phyloP scores from a whole-genome alignment of 2,329 filamentous ascomycete genomes.

The Huntiella bhutanensis region DNA sequence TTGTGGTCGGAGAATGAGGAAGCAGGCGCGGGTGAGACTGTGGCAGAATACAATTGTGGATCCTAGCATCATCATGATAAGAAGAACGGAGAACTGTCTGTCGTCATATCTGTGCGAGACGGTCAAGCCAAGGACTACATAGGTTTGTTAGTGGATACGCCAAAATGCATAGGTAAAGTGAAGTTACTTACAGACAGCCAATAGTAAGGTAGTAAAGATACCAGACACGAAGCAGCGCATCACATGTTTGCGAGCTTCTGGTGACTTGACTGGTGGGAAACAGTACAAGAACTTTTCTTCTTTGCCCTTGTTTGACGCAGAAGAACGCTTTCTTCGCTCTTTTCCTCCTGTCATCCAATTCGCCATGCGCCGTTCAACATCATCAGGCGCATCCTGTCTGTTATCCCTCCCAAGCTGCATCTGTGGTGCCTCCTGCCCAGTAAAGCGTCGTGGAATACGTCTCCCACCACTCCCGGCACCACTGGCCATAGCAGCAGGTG shows the following conservation, averaged over 20 bases:
- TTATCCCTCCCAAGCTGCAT: constrained; percentile 21
- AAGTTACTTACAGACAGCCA: constrained; percentile 44
- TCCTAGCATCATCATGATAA: constrained; percentile 59
- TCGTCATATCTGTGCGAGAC: constrained; percentile 43
- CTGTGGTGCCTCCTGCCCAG: constrained; percentile 29
- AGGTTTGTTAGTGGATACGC: constrained; percentile 1
- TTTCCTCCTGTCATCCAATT: constrained; percentile 1
- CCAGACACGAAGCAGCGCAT: constrained; percentile 47
- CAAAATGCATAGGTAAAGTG: neutral
- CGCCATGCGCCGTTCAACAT: neutral
- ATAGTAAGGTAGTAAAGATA: constrained; percentile 35
- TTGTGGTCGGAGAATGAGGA: constrained; percentile 36
- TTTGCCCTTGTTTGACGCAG: neutral
- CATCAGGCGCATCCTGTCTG: neutral
- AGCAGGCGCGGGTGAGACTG: constrained; percentile 52
- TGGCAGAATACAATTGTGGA: constrained; percentile 67
- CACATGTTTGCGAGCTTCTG: constrained; percentile 33
- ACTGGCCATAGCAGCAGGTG: neutral
- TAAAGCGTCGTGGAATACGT: constrained; percentile 15
- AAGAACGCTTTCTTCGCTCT: neutral
- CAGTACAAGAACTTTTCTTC: constrained; percentile 28
- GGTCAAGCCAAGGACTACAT: constrained; percentile 51
- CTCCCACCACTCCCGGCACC: neutral
- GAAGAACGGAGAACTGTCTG: constrained; percentile 58
- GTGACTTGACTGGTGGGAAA: constrained; percentile 36